phyloP scores from a whole-genome alignment of 2,329 filamentous ascomycete species.

The Eurotiales sp. region DNA sequence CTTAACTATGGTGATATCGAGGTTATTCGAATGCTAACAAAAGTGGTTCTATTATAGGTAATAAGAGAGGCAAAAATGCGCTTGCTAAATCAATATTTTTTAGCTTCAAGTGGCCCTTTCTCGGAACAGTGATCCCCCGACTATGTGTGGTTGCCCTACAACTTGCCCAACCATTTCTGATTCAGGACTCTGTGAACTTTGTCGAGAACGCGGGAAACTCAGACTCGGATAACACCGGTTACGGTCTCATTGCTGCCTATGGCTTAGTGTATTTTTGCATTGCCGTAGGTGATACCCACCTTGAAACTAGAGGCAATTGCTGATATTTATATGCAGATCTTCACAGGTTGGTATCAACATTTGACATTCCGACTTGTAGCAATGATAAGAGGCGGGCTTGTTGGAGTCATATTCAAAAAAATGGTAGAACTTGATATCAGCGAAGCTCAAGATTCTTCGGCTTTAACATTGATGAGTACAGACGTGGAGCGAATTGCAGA shows the following conservation, averaged over 20 bases:
- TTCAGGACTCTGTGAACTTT: slow-evolving; percentile 19
- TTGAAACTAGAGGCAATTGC: too few relatives aligned
- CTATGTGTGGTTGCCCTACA: slow-evolving; percentile 17
- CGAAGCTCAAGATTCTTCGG: not conserved
- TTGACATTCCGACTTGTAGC: slow-evolving; percentile 6
- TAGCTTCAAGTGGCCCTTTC: slow-evolving; percentile 6
- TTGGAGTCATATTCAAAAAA: slow-evolving; percentile 5
- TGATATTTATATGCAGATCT: too few relatives aligned
- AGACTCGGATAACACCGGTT: slow-evolving; percentile 8
- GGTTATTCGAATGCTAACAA: not conserved
- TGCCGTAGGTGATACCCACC: slow-evolving; percentile 10
- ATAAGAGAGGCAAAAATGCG: slow-evolving; percentile 6
- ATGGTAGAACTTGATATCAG: not conserved
- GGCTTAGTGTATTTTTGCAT: slow-evolving; percentile 9
- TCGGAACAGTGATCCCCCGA: slow-evolving; percentile 18
- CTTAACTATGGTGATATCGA: not conserved
- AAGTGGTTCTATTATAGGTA: not conserved
- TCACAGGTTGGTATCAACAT: slow-evolving; percentile 11
- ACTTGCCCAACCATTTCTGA: slow-evolving; percentile 22
- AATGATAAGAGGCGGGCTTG: slow-evolving; percentile 5
- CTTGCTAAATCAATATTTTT: not conserved
- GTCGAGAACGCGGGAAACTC: slow-evolving; percentile 8
- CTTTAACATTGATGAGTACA: slow-evolving; percentile 8
- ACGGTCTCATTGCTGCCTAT: slow-evolving; percentile 9
- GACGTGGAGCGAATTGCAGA: slow-evolving; percentile 8